phyloP scores from a whole-genome alignment of 176 grass and related monocot species.

The Olyra latifolia region DNA sequence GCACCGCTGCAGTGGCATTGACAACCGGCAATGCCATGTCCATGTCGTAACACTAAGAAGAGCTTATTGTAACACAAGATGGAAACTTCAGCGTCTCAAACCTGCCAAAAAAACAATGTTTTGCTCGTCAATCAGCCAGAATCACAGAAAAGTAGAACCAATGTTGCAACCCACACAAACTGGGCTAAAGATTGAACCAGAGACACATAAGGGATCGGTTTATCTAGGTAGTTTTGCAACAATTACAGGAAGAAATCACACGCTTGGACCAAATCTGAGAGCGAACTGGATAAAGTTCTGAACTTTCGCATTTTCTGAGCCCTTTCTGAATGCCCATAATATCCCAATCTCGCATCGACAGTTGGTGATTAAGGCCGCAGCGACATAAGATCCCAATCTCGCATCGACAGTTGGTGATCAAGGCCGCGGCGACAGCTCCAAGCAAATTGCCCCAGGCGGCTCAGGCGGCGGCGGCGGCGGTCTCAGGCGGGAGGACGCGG shows the following conservation, averaged over 20 bases:
- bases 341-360: not conserved
- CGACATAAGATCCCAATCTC: slow-evolving; percentile 2
- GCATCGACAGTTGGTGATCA: too few species aligned
- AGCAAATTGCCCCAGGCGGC: not conserved
- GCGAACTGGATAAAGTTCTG: not conserved
- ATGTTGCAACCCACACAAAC: not conserved
- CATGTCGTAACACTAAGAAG: slow-evolving; percentile 14
- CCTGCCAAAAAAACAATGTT: slow-evolving; percentile 27
- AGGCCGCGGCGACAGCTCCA: not conserved
- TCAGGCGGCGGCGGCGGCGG: not conserved
- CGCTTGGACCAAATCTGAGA: slow-evolving; percentile 16
- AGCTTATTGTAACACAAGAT: not conserved
- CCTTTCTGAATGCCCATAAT: not conserved
- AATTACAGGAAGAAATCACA: not conserved
- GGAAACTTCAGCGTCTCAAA: slow-evolving; percentile 25
- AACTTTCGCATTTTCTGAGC: slow-evolving; percentile 11
- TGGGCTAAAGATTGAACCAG: not conserved
- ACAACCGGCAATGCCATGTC: slow-evolving; percentile 62
- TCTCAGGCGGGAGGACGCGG: not conserved
- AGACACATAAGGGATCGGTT: not conserved
- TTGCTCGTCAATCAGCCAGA: slow-evolving; percentile 13
- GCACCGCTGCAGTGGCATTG: slow-evolving; percentile 58
- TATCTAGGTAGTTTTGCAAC: not conserved
- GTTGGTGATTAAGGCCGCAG: not conserved
- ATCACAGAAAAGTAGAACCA: not conserved